Evolutionary conservation across 2,329 filamentous ascomycete genomes (phyloP).

Genomic region (Alternaria rosae): DNA sequence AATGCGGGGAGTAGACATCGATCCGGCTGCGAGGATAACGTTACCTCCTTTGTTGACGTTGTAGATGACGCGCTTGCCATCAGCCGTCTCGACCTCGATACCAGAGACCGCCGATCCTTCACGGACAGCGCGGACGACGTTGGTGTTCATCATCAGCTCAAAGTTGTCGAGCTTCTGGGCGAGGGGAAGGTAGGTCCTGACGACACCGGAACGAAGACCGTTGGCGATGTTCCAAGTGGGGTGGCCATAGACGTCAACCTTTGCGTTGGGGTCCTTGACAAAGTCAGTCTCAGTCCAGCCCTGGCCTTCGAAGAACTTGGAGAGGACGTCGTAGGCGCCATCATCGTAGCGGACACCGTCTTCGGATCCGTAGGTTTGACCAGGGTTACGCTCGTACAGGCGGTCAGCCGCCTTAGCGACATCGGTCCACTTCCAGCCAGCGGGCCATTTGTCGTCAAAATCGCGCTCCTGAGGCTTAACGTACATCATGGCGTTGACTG

Average conservation of each 20-base stretch:
- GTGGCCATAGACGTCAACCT: slow-evolving; percentile 66
- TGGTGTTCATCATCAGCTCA: slow-evolving; percentile 69
- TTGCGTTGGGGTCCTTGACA: slow-evolving; percentile 65
- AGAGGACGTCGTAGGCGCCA: slow-evolving; percentile 69
- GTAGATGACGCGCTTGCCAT: slow-evolving; percentile 55
- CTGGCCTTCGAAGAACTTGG: slow-evolving; percentile 63
- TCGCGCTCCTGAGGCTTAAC: slow-evolving; percentile 56
- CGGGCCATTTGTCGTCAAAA: slow-evolving; percentile 76
- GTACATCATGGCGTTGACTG: slow-evolving; percentile 62
- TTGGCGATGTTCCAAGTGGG: slow-evolving; percentile 71
- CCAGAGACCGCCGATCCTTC: slow-evolving; percentile 68
- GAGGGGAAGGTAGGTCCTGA: slow-evolving; percentile 73
- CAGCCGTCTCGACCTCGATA: slow-evolving; percentile 62
- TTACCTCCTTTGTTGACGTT: slow-evolving; percentile 67
- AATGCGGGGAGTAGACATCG: slow-evolving; percentile 73
- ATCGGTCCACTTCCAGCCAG: slow-evolving; percentile 72
- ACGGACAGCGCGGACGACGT: slow-evolving; percentile 70
- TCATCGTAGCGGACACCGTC: slow-evolving; percentile 71
- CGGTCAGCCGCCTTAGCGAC: slow-evolving; percentile 66
- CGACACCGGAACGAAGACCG: slow-evolving; percentile 71
- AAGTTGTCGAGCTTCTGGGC: slow-evolving; percentile 69
- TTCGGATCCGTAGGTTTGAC: slow-evolving; percentile 69
- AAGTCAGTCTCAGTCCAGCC: slow-evolving; percentile 72
- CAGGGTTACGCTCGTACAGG: slow-evolving; percentile 75
- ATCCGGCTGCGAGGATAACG: slow-evolving; percentile 71